phyloP scores from a whole-genome alignment of 2,329 filamentous ascomycete species.

The Beauveria pseudobassiana region DNA sequence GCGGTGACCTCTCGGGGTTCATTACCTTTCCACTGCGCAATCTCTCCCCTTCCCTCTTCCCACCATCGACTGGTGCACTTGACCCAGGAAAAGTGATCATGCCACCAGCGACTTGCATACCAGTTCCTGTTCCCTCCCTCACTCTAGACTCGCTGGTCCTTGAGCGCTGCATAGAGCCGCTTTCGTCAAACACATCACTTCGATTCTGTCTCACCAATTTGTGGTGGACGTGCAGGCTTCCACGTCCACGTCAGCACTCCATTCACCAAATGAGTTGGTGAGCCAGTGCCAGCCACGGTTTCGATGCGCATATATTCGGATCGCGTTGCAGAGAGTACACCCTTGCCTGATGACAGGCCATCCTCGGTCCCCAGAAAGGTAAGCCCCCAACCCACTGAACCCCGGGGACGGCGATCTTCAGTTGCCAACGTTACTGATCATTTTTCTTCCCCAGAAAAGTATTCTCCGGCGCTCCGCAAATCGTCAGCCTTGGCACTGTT shows the following conservation, averaged over 20 bases:
- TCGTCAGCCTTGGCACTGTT: not conserved
- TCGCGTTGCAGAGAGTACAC: not conserved
- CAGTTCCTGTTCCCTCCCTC: no score
- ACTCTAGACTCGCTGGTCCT: no score
- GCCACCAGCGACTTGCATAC: no score
- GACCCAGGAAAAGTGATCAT: no score
- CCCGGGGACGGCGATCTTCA: not conserved
- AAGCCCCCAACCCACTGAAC: not conserved
- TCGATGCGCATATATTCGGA: not conserved
- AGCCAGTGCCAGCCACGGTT: not conserved
- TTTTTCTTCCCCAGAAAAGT: not conserved
- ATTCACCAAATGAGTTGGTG: no score
- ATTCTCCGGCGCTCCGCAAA: not conserved
- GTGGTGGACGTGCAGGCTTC: no score
- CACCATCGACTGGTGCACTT: not conserved
- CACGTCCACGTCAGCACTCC: no score
- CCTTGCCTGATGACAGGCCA: not conserved
- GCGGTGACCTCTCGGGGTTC: not conserved
- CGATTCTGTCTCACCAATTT: no score
- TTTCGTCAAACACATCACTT: no score
- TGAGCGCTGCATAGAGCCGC: no score
- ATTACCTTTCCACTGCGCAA: not conserved
- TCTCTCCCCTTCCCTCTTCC: not conserved
- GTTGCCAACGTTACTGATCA: not conserved
- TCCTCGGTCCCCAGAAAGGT: not conserved